Percentiles rank a stretch among this genome's conserved stretches.
phyloP scores from a whole-genome alignment of 805 yeast species.

The Saitoella complicata region DNA sequence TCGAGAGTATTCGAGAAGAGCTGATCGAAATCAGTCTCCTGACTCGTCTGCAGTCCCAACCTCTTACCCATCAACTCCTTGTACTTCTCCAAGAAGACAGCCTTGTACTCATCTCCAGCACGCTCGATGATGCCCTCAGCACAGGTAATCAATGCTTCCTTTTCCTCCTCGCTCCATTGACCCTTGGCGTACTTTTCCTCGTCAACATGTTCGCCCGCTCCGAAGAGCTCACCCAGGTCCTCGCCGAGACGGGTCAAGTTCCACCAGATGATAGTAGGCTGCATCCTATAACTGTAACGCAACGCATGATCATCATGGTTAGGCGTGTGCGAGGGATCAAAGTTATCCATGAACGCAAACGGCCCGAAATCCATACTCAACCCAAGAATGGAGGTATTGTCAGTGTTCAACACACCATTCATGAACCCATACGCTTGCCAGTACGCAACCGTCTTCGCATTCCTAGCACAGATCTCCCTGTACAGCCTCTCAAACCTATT shows the following conservation, averaged over 20 bases:
- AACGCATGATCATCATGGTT: constrained; percentile 66
- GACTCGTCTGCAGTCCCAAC: constrained; percentile 39
- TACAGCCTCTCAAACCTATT: constrained; percentile 57
- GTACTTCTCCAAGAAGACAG: constrained; percentile 43
- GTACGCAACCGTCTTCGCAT: constrained; percentile 60
- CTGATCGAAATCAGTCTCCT: constrained; percentile 22
- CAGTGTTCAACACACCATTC: constrained; percentile 90
- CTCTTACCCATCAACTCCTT: constrained; percentile 41
- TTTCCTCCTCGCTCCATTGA: constrained; percentile 24
- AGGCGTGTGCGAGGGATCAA: constrained; percentile 68
- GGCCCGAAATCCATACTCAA: constrained; percentile 90
- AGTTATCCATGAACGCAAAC: constrained; percentile 40
- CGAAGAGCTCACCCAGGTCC: constrained; percentile 62
- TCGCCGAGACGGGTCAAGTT: constrained; percentile 76
- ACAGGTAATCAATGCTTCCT: constrained; percentile 35
- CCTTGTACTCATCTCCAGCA: constrained; percentile 51
- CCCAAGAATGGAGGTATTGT: constrained; percentile 81
- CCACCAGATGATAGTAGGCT: constrained; percentile 87
- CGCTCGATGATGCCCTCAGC: constrained; percentile 49
- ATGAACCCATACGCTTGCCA: constrained; percentile 89
- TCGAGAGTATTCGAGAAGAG: constrained; percentile 45
- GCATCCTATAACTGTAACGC: constrained; percentile 67
- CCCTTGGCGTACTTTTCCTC: constrained; percentile 24
- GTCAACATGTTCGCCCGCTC: constrained; percentile 42
- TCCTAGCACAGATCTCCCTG: constrained; percentile 43